These are phyloP conservation scores for Metschnikowia amazonensis DNA, from an alignment of 805 yeast genomes.

Conservation along the genomic window DNA sequence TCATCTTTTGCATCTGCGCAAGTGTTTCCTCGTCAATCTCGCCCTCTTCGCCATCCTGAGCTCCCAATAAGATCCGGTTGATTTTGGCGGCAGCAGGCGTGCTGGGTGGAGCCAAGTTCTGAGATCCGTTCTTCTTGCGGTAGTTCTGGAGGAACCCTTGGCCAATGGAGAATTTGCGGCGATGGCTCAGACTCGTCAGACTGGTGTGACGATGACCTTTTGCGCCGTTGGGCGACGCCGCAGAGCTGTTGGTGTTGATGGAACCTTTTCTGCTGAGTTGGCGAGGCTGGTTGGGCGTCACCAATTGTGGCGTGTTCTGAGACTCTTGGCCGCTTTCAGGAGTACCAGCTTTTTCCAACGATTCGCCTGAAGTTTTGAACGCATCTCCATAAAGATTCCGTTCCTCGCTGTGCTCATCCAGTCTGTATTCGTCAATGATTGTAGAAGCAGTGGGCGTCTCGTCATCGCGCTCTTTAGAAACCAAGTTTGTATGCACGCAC, in stretches of 20 bases:
- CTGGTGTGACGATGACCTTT: constrained; percentile 38
- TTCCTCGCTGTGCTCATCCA: constrained; percentile 27
- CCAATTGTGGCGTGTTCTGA: constrained; percentile 13
- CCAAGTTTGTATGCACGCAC: constrained; percentile 53
- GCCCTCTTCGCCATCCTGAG: constrained; percentile 26
- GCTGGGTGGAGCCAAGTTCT: constrained; percentile 44
- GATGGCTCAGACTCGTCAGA: constrained; percentile 41
- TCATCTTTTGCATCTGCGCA: constrained; percentile 22
- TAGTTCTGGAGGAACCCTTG: constrained; percentile 47
- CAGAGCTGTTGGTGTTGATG: constrained; percentile 26
- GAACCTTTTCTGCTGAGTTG: constrained; percentile 39
- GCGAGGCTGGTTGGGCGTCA: constrained; percentile 16
- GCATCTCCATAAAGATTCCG: constrained; percentile 38
- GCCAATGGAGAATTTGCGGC: constrained; percentile 63
- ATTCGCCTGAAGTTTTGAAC: constrained; percentile 32
- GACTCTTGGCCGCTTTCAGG: constrained; percentile 21
- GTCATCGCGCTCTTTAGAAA: constrained; percentile 25
- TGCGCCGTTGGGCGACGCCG: constrained; percentile 10
- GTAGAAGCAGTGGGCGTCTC: constrained; percentile 17
- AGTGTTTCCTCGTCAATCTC: constrained; percentile 29
- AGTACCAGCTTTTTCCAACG: constrained; percentile 25
- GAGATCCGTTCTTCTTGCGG: constrained; percentile 47
- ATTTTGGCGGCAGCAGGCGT: constrained; percentile 52
- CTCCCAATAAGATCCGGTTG: constrained; percentile 26
- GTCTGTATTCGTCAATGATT: constrained; percentile 19